Evolutionary conservation across 1,284 basidiomycete genomes (phyloP).

Genomic region (Austroboletus olivaceoglutinosus): DNA sequence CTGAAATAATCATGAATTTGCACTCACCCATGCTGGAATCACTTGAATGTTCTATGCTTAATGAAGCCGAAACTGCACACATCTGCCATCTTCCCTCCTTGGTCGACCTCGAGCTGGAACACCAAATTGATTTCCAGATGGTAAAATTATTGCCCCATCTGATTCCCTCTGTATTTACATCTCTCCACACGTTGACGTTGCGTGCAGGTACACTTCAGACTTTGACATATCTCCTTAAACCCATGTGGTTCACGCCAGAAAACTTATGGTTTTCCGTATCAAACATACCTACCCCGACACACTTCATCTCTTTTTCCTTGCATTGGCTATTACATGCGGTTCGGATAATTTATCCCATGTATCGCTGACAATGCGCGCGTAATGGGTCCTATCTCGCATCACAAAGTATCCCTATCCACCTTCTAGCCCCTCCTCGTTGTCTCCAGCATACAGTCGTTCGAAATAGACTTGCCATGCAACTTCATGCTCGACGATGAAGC

Average conservation of each 20-base stretch:
- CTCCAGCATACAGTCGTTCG: conserved; percentile 11
- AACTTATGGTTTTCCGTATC: conserved; percentile 17
- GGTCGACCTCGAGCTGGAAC: conserved; percentile 14
- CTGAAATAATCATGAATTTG: conserved; percentile 18
- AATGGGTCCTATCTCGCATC: too few species aligned
- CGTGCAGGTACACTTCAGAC: conserved; percentile 6
- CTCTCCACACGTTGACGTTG: conserved; percentile 11
- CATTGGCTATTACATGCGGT: conserved; percentile 18
- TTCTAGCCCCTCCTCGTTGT: conserved; percentile 19
- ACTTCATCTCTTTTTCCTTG: conserved; percentile 21
- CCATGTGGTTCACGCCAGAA: conserved; percentile 16
- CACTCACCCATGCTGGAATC: conserved; percentile 19
- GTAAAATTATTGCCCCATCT: conserved; percentile 16
- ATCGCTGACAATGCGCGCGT: too few species aligned
- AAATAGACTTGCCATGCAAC: conserved; percentile 20
- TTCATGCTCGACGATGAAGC: conserved; percentile 14
- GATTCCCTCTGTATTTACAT: conserved; percentile 15
- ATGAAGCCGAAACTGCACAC: conserved; percentile 25
- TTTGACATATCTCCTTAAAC: conserved; percentile 23
- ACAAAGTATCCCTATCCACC: conserved; percentile 12
- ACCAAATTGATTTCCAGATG: conserved; percentile 15
- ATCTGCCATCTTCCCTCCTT: conserved; percentile 22
- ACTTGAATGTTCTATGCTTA: conserved; percentile 19
- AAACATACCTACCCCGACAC: conserved; percentile 14
- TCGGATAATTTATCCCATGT: conserved; percentile 6